Conservation (phyloP, 345 rosid species). For the Heritiera littoralis region DNA sequence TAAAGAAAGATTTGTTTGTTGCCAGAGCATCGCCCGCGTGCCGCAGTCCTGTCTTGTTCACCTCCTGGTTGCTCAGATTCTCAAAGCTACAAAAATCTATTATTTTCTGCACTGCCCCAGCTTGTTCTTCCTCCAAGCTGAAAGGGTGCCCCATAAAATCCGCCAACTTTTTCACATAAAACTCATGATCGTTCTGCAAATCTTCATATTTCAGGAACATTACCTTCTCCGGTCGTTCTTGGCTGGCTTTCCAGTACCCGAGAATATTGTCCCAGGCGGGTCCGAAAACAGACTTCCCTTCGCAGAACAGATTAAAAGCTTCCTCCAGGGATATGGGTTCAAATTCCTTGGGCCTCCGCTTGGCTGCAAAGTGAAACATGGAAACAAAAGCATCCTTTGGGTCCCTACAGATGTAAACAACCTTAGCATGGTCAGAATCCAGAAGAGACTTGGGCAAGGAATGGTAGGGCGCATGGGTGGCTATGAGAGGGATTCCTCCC, state of each 20-base stretch:
- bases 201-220: slow-evolving; percentile 44
- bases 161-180: slow-evolving; percentile 32
- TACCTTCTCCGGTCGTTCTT: slow-evolving; percentile 30
- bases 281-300: slow-evolving; percentile 33
- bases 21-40: slow-evolving; percentile 22
- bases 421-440: neutral
- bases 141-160: slow-evolving; percentile 40
- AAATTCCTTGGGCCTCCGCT: neutral
- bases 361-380: neutral
- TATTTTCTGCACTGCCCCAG: slow-evolving; percentile 25
- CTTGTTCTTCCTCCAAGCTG: slow-evolving; percentile 23
- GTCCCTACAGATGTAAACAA: neutral
- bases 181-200: slow-evolving; percentile 28
- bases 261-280: slow-evolving; percentile 40
- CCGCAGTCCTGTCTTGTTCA: slow-evolving; percentile 31
- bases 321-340: slow-evolving; percentile 24
- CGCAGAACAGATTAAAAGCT: slow-evolving; percentile 39
- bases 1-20: slow-evolving; percentile 27
- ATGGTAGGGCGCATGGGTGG: neutral
- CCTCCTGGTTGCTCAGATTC: slow-evolving; percentile 30
- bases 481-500: neutral
- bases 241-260: slow-evolving; percentile 41
- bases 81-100: slow-evolving; percentile 43
- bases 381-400: neutral
- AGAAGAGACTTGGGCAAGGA: neutral